These are phyloP conservation scores for Lactarius hatsudake DNA, from an alignment of 768 basidiomycete genomes.

Conservation along the genomic window DNA sequence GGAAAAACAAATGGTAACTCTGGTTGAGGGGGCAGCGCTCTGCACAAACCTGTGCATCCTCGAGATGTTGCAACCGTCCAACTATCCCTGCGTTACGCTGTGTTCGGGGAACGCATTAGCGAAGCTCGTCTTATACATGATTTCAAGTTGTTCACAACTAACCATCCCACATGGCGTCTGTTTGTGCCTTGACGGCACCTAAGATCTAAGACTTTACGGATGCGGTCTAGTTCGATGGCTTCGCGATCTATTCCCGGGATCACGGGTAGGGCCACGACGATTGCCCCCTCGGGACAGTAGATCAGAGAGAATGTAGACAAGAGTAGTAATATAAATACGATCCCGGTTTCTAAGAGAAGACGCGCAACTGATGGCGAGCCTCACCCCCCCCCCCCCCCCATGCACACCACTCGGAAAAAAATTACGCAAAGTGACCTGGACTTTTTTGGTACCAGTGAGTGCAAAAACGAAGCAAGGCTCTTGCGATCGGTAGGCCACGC, in stretches of 20 bases:
- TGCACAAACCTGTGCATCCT: too few species aligned
- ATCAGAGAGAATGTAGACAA: too few species aligned
- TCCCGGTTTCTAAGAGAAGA: not conserved
- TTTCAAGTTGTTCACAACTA: slow-evolving; percentile 52
- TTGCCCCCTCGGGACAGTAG: slow-evolving; percentile 35
- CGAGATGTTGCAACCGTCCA: not conserved
- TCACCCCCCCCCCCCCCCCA: too few species aligned
- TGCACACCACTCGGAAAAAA: not conserved
- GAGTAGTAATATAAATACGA: not conserved
- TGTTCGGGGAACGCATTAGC: slow-evolving; percentile 42
- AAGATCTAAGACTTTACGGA: slow-evolving; percentile 58
- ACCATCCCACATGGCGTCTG: slow-evolving; percentile 56
- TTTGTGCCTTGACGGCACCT: slow-evolving; percentile 55
- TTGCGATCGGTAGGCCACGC: too few species aligned
- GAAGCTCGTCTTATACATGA: slow-evolving; percentile 59
- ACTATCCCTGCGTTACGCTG: slow-evolving; percentile 36
- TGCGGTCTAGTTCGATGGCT: slow-evolving; percentile 37
- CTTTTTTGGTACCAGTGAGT: too few species aligned
- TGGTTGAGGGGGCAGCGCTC: slow-evolving; percentile 28
- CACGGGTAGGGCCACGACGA: slow-evolving; percentile 31
- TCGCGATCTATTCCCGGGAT: slow-evolving; percentile 33
- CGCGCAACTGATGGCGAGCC: not conserved
- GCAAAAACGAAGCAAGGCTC: too few species aligned
- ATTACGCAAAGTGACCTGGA: too few species aligned
- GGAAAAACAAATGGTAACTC: slow-evolving; percentile 32